phyloP scores from a whole-genome alignment of 2,329 filamentous ascomycete genomes.

The Xylaria arbuscula region DNA sequence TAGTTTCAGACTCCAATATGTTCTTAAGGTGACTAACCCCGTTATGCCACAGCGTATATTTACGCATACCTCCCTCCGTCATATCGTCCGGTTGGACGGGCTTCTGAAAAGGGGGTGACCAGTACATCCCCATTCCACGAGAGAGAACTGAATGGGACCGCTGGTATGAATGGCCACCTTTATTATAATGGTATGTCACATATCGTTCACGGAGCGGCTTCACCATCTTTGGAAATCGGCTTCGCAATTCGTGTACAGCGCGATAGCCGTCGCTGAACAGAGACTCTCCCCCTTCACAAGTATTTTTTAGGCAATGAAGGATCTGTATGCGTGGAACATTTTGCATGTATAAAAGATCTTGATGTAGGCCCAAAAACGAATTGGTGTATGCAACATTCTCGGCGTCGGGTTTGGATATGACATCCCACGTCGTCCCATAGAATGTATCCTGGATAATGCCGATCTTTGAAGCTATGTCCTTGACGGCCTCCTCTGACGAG shows the following conservation, averaged over 20 bases:
- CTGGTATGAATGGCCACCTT: slow-evolving; percentile 72
- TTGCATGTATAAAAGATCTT: slow-evolving; percentile 89
- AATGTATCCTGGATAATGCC: slow-evolving; percentile 87
- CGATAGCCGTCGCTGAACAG: slow-evolving; percentile 83
- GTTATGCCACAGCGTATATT: slow-evolving; percentile 56
- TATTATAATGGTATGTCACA: slow-evolving; percentile 70
- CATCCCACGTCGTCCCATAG: slow-evolving; percentile 92
- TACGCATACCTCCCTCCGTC: not conserved
- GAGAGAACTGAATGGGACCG: slow-evolving; percentile 66
- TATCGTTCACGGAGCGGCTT: slow-evolving; percentile 54
- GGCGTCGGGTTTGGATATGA: slow-evolving; percentile 81
- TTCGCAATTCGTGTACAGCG: slow-evolving; percentile 61
- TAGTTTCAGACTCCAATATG: slow-evolving; percentile 66
- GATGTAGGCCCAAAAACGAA: slow-evolving; percentile 85
- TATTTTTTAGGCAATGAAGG: slow-evolving; percentile 88
- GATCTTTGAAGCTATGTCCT: slow-evolving; percentile 75
- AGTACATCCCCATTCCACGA: slow-evolving; percentile 61
- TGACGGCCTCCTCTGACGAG: slow-evolving; percentile 71
- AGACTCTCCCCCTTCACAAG: slow-evolving; percentile 82
- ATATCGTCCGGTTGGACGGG: slow-evolving; percentile 45
- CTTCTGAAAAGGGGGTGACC: slow-evolving; percentile 84
- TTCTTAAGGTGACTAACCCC: slow-evolving; percentile 67
- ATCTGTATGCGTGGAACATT: slow-evolving; percentile 85
- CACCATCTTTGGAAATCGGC: slow-evolving; percentile 41
- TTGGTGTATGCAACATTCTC: slow-evolving; percentile 94